These are phyloP conservation scores for Sambucus nigra DNA, from an alignment of 129 eudicot species.

Conservation along the genomic window DNA sequence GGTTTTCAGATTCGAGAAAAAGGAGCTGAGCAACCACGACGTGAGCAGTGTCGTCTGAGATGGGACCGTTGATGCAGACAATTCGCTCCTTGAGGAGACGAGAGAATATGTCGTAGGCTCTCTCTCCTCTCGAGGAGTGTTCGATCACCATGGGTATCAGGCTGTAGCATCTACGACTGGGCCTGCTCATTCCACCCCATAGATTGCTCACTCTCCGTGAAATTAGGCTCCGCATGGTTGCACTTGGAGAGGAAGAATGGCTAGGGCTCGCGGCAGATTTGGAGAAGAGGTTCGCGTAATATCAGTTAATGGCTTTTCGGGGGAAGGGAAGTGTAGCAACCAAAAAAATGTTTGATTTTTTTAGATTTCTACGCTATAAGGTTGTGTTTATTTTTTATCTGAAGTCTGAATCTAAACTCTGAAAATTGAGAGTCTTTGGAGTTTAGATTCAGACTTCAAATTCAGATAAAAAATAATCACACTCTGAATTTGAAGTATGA, in stretches of 20 bases:
- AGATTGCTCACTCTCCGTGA: not conserved
- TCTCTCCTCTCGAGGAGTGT: conserved; percentile 84
- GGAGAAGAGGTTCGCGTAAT: too few relatives aligned
- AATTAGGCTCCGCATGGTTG: not conserved
- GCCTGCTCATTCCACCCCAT: not conserved
- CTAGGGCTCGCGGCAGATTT: not conserved
- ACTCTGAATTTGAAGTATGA: too few relatives aligned
- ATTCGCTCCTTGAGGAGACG: conserved; percentile 78
- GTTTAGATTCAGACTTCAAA: too few relatives aligned
- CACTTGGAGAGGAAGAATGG: not conserved
- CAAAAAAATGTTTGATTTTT: too few relatives aligned
- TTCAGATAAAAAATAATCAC: too few relatives aligned
- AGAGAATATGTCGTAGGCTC: conserved; percentile 95
- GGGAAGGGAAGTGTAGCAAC: too few relatives aligned
- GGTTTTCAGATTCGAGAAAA: conserved; percentile 85
- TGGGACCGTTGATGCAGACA: conserved; percentile 81
- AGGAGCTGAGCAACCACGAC: conserved; percentile 95
- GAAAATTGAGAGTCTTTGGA: too few relatives aligned
- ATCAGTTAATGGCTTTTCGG: too few relatives aligned
- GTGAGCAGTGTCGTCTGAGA: conserved; percentile 76
- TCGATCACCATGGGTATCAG: conserved; percentile 90
- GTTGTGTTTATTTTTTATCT: too few relatives aligned
- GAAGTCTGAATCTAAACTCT: too few relatives aligned
- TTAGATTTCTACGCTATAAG: too few relatives aligned
- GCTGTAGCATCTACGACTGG: conserved; percentile 40